Base-by-base conservation (phyloP, 2,329 filamentous ascomycete species). In the Elsinoe perseae region DNA sequence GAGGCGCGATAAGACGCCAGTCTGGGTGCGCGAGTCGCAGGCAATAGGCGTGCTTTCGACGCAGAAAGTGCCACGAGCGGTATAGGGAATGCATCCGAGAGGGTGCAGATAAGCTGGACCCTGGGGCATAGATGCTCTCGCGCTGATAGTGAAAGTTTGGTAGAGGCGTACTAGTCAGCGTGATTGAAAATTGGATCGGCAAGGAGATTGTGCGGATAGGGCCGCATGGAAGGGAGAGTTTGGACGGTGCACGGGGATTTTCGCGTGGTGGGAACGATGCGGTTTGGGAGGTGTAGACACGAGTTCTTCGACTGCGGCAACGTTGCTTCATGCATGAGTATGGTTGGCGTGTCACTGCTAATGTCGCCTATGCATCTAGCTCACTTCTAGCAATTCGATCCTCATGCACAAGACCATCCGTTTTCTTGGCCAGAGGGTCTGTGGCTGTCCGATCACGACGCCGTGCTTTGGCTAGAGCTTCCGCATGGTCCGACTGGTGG, bases 141-240 rank as follows among this genome's bases (percentile, higher is more conserved):
- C 16, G 10, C 18, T 36, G 48, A 34, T 27, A 20, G 27, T 34
- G 42, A 25, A 34, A 5, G 28, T 16, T 21, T 20, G 38, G 38
- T 18, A 42, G 40, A 20, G 18, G 10, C 14, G 40, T 16, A 20
- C 40, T 43, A 52, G 48, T 52, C 48, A 52, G 48, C 48, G 30
- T 38, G 48, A 52, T 52, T 52, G 30, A 52, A 52, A 52, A 52
- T 52, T 18, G 44, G 30, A 52, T 52, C 48, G 28, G 30, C 48
- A 16, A 10, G 16, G 48, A 8, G 9, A 8, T 18, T 4, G 7
- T 6, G 20, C 20, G 43, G 38, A 43, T 43, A 4, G 16, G 6
- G 5, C 38, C 7, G 38, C 4, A 20, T 3, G 32, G 32, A 3
- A 9, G 5, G 32, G 10, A 5, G 32, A 36, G 5, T 30, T 30